A percentile compares a stretch with the other conserved stretches of the same genome.
Evolutionary conservation across 805 yeast genomes (phyloP).

Genomic region (Starmerella khaoyaiensis): DNA sequence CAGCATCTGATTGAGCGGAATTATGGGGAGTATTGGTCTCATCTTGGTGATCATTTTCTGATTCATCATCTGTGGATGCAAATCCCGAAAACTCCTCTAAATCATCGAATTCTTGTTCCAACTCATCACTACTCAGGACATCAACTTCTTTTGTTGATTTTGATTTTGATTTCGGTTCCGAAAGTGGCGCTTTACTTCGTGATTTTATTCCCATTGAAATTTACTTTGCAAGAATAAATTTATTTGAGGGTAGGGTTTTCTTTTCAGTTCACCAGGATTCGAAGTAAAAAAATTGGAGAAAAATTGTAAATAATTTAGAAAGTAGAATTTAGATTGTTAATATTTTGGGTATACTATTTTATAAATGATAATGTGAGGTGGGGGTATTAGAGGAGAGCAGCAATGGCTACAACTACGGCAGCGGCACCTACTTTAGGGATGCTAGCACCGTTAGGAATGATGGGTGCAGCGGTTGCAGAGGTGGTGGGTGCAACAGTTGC

Average conservation of each 20-base stretch:
- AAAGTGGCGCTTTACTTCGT: conserved; percentile 4
- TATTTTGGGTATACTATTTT: too few species aligned
- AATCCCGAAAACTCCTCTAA: conserved; percentile 18
- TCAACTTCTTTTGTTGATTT: conserved; percentile 2
- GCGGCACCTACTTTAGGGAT: conserved; percentile 6
- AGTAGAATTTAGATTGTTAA: too few species aligned
- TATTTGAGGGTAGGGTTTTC: too few species aligned
- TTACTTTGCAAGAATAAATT: too few species aligned
- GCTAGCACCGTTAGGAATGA: conserved; percentile 13
- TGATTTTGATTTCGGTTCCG: conserved; percentile 5
- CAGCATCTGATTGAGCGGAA: conserved; percentile 6
- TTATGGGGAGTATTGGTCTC: neutral
- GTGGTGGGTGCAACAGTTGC: conserved; percentile 2
- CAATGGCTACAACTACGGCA: conserved; percentile 15
- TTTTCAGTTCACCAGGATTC: too few species aligned
- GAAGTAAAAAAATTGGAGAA: too few species aligned
- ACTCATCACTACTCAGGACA: conserved; percentile 3
- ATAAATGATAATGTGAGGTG: too few species aligned
- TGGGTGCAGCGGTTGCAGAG: conserved; percentile 2
- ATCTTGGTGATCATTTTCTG: conserved; percentile 3
- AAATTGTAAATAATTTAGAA: too few species aligned
- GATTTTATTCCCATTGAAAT: neutral
- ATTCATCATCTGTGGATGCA: conserved; percentile 21
- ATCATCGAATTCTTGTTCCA: conserved; percentile 13
- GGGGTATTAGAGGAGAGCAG: conserved; percentile 17